A percentile compares a stretch with the other conserved stretches of the same genome.
These are phyloP conservation scores for Triadica sebifera DNA, from an alignment of 345 rosid genomes.

Conservation along the genomic window DNA sequence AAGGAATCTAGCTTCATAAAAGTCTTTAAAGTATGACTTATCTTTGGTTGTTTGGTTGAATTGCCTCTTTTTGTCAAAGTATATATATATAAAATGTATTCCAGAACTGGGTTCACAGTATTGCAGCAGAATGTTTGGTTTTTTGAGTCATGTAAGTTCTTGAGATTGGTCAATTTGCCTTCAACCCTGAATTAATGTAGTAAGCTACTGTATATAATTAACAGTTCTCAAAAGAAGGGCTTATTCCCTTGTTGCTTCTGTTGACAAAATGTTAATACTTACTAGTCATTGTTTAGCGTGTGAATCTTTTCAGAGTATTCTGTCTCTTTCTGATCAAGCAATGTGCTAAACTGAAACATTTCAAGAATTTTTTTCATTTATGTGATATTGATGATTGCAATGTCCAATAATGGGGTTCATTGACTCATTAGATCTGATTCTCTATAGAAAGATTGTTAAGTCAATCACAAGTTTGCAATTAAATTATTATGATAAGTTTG, in stretches of 20 bases:
- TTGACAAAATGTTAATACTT: neutral
- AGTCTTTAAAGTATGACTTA: neutral
- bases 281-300: too few relatives aligned
- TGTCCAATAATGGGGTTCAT: neutral
- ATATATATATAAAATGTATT: neutral
- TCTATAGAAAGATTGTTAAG: neutral
- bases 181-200: neutral
- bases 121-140: neutral
- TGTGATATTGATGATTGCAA: neutral
- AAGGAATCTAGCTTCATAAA: neutral
- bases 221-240: neutral
- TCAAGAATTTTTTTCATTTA: neutral
- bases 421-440: neutral
- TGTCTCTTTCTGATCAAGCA: neutral
- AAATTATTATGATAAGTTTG: too few relatives aligned
- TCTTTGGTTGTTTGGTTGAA: neutral
- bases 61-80: neutral
- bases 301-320: neutral
- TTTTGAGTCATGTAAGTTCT: neutral
- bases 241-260: neutral
- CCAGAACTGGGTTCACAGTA: neutral
- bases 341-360: neutral
- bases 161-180: neutral
- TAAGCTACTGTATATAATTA: neutral
- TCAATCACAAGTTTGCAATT: too few relatives aligned